Percentiles rank a stretch among this genome's conserved stretches.
Conservation (phyloP, 2,329 filamentous ascomycete species). For the Onygena corvina region DNA sequence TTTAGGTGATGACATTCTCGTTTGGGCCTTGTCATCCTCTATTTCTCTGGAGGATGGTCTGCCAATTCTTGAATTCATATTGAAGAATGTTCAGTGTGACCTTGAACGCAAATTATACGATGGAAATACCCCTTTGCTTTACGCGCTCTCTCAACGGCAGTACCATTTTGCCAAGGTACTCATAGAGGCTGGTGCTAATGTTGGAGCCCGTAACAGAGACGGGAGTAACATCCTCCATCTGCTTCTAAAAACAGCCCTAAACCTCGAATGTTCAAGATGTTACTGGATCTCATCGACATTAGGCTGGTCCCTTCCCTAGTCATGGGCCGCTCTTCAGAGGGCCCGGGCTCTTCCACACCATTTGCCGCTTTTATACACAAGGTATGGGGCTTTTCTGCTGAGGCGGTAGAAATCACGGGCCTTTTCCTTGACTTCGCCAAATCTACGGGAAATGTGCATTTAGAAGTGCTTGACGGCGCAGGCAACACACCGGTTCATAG, state of each 20-base stretch:
- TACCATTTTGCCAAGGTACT: conserved; percentile 42
- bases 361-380: conserved; percentile 46
- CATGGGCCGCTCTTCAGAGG: conserved; percentile 21
- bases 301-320: conserved; percentile 36
- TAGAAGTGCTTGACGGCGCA: conserved; percentile 34
- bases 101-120: conserved; percentile 46
- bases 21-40: too few species aligned
- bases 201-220: conserved; percentile 48
- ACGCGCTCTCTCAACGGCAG: conserved; percentile 46
- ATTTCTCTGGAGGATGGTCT: conserved; percentile 26
- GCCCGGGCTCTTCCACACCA: conserved; percentile 29
- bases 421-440: conserved; percentile 2
- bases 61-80: conserved; percentile 52
- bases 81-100: conserved; percentile 48
- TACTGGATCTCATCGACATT: conserved; percentile 49
- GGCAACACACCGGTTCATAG: conserved; percentile 36
- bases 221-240: conserved; percentile 60
- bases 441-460: conserved; percentile 27
- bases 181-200: conserved; percentile 57
- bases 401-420: neutral
- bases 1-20: too few species aligned
- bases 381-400: neutral
- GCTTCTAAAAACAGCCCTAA: conserved; percentile 32
- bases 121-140: conserved; percentile 51
- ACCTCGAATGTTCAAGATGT: conserved; percentile 36